phyloP scores from a whole-genome alignment of 176 grass and related monocot species.

The Ananas comosus region DNA sequence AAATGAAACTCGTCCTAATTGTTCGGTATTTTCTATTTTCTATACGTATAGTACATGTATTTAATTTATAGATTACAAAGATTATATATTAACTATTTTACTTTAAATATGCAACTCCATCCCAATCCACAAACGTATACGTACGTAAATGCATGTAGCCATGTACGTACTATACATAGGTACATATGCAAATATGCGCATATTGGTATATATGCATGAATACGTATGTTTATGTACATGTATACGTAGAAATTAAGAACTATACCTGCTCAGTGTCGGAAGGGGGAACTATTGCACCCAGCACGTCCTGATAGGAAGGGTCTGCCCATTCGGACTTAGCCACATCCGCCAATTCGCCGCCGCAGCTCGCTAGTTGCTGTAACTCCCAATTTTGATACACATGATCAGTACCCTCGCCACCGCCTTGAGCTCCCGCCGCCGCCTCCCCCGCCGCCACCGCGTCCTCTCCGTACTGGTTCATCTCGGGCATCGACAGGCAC shows the following conservation, averaged over 20 bases:
- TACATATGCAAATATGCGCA: constrained; percentile 22
- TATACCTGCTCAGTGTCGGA: constrained; percentile 39
- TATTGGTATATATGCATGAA: background rate
- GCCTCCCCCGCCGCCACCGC: background rate
- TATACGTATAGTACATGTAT: too few relatives aligned
- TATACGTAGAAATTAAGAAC: background rate
- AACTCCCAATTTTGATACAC: too few relatives aligned
- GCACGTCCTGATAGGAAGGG: constrained; percentile 30
- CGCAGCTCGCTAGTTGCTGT: too few relatives aligned
- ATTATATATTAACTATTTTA: too few relatives aligned
- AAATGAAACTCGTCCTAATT: too few relatives aligned
- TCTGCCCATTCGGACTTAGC: constrained; percentile 21
- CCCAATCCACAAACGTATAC: background rate
- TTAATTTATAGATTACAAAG: too few relatives aligned
- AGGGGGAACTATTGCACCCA: constrained; percentile 30
- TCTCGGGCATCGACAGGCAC: constrained; percentile 61
- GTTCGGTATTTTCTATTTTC: too few relatives aligned
- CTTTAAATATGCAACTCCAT: background rate
- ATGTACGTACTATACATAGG: background rate
- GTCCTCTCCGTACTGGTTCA: constrained; percentile 7
- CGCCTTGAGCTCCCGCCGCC: constrained; percentile 10
- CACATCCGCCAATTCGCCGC: background rate
- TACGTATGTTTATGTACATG: constrained; percentile 20
- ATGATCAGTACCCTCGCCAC: background rate
- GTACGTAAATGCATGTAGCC: background rate